Base-by-base conservation (phyloP, 2,329 filamentous ascomycete species). In the Colletotrichum sp. region DNA sequence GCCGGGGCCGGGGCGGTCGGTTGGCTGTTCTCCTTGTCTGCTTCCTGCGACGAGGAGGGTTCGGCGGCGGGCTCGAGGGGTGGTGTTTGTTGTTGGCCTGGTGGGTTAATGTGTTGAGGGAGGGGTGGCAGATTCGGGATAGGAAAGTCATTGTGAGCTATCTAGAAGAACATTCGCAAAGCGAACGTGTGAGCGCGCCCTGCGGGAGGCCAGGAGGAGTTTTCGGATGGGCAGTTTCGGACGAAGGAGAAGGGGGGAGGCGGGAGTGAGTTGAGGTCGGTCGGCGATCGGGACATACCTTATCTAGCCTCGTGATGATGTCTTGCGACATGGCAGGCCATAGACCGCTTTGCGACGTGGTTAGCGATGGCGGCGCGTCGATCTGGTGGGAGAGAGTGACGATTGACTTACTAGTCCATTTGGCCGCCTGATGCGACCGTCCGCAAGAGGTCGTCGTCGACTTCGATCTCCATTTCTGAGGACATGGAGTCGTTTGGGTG, bases 71-170 rank as follows among this genome's bases (percentile, higher is more conserved):
- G 82, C 16, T 84, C 83, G 73, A 88, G 82, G 73, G 85, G 84
- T 76, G 84, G 85, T 21, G 72, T 57, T 72, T 81, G 82, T 72
- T 82, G 84, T 75, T 81, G 83, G 77, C 81, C 79, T 73, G 85
- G 80, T 69, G 85, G 80, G 77, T 77, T 67, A 77, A 84, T 79
- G 74, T 84, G 82, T 57, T 85, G 78, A 29, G 83, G 83, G 15
- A 84, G 84, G 18, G 85, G 84, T 38, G 89, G 88, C 66, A 91
- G 83, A 67, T 86, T 87, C 13, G 94, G 94, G 78, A 93, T 92
- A 55, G 94, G 92, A 78, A 98, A 98, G 66, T 93, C 92, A 80
- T 91, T 88, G 82, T 90, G 90, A 54, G 94, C 90, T 77, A 95
- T 96, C 94, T 97, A 64, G 36, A 64, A 55, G 57, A 51, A 67